phyloP scores from a whole-genome alignment of 2,329 filamentous ascomycete species.

The Xylariales sp. region DNA sequence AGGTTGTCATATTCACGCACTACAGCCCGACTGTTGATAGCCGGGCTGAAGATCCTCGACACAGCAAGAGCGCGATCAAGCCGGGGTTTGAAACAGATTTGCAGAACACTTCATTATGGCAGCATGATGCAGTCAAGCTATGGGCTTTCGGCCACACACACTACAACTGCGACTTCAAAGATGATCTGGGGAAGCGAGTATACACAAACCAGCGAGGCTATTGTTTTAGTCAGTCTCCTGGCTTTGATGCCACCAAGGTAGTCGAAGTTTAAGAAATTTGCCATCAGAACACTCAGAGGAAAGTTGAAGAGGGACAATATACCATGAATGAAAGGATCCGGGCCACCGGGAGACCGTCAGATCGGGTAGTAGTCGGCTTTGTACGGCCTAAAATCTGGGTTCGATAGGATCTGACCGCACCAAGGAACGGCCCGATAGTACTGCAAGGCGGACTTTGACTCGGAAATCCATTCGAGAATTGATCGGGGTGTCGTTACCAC shows the following conservation, averaged over 20 bases:
- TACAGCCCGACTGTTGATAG: slow-evolving; percentile 33
- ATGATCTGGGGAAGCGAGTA: slow-evolving; percentile 27
- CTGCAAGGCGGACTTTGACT: too few relatives aligned
- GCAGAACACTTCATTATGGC: slow-evolving; percentile 29
- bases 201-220: slow-evolving; percentile 37
- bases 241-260: background rate
- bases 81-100: slow-evolving; percentile 37
- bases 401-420: too few relatives aligned
- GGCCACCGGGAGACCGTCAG: too few relatives aligned
- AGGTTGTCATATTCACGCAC: slow-evolving; percentile 37
- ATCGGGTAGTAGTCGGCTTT: too few relatives aligned
- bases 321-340: too few relatives aligned
- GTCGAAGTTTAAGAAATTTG: background rate
- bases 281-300: too few relatives aligned
- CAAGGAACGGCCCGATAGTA: too few relatives aligned
- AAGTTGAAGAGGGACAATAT: too few relatives aligned
- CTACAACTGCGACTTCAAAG: slow-evolving; percentile 37
- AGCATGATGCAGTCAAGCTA: slow-evolving; percentile 27
- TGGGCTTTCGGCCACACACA: slow-evolving; percentile 49
- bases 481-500: too few relatives aligned
- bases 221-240: slow-evolving; percentile 24
- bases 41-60: slow-evolving; percentile 28
- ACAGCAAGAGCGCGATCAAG: slow-evolving; percentile 23
- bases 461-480: too few relatives aligned
- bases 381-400: too few relatives aligned